These are phyloP conservation scores for Salisapilia sapeloensis DNA, from an alignment of 352 stramenopile genomes.

Conservation along the genomic window DNA sequence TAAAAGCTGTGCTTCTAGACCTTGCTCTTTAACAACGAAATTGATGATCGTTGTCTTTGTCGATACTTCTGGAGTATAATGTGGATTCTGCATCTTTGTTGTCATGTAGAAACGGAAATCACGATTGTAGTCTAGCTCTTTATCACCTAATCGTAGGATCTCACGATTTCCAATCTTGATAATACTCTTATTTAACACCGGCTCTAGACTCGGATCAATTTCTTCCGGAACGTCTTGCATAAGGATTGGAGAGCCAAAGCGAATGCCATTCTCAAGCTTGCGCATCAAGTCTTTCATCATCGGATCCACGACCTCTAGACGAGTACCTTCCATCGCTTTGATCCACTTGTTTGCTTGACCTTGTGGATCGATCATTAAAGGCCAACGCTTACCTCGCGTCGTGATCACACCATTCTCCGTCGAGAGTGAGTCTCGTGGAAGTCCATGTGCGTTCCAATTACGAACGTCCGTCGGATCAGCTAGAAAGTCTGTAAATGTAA, in stretches of 20 bases:
- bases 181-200: constrained; percentile 88
- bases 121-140: constrained; percentile 90
- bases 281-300: constrained; percentile 91
- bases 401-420: constrained; percentile 95
- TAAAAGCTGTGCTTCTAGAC: constrained; percentile 88
- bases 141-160: constrained; percentile 88
- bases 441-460: constrained; percentile 89
- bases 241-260: constrained; percentile 85
- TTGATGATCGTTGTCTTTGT: constrained; percentile 95
- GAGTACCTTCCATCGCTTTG: constrained; percentile 82
- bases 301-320: constrained; percentile 85
- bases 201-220: constrained; percentile 88
- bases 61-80: constrained; percentile 90
- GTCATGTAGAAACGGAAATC: constrained; percentile 93
- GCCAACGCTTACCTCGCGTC: constrained; percentile 86
- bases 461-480: constrained; percentile 87
- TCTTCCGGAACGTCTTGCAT: constrained; percentile 94
- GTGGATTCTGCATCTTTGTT: constrained; percentile 92
- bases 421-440: constrained; percentile 85
- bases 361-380: constrained; percentile 95
- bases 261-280: constrained; percentile 89
- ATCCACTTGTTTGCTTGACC: constrained; percentile 96
- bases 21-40: constrained; percentile 92
- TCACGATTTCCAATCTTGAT: constrained; percentile 89
- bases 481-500: constrained; percentile 87